Conservation (phyloP, 441 rosid genomes). For the Biscutella laevigata region DNA sequence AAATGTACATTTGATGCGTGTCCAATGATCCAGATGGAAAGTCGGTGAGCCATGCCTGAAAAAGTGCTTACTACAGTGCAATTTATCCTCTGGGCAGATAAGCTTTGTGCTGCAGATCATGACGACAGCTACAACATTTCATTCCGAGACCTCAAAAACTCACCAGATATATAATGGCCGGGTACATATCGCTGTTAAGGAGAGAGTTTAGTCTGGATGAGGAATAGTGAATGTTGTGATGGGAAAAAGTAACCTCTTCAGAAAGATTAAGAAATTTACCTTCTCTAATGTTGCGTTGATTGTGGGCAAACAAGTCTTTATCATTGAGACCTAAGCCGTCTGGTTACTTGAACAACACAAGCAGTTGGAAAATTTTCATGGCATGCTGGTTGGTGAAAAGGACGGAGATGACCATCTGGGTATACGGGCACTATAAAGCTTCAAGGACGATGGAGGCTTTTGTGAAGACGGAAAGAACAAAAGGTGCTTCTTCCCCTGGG, state of each 20-base stretch:
- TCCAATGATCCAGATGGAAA: conserved; percentile 9
- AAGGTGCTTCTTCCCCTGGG: conserved; percentile 99
- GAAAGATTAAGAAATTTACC: conserved; percentile 9
- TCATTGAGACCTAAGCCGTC: conserved; percentile 5
- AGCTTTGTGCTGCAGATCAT: conserved; percentile 5
- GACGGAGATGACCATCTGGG: conserved; percentile 24
- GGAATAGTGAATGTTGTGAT: neutral
- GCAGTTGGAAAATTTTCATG: conserved; percentile 28
- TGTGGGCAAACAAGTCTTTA: conserved; percentile 1
- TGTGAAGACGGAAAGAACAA: conserved; percentile 94
- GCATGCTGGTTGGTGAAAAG: conserved; percentile 26
- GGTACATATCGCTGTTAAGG: neutral
- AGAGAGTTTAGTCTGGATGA: neutral
- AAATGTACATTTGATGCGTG: conserved; percentile 46
- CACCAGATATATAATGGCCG: conserved; percentile 8
- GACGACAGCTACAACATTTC: conserved; percentile 3
- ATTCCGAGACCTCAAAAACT: conserved; percentile 8
- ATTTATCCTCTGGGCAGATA: neutral
- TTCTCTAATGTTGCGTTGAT: neutral
- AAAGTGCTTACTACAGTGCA: conserved; percentile 10
- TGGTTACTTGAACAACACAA: conserved; percentile 31
- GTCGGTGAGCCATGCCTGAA: conserved; percentile 11
- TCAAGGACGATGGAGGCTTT: conserved; percentile 86
- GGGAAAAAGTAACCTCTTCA: neutral
- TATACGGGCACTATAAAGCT: conserved; percentile 42